Evolutionary conservation across 2,329 filamentous ascomycete genomes (phyloP), one percentile per base, ranked within the genome.

Genomic region (Fusarium praegraminearum): DNA sequence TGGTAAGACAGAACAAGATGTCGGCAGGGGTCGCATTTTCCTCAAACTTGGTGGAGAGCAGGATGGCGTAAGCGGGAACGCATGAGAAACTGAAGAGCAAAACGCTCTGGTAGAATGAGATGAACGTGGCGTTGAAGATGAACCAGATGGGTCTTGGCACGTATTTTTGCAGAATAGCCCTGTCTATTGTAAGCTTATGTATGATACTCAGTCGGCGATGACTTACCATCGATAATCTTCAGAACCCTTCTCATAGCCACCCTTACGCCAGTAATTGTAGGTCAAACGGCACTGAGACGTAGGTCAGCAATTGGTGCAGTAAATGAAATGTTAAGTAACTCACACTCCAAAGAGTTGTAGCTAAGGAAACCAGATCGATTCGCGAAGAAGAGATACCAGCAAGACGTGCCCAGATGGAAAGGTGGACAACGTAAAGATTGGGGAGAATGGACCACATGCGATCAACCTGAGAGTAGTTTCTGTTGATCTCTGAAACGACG

Each of bases 381-480:
- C 91, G 88, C 57, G 87, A 83, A 16, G 91, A 91, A 8, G 90
- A 86, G 1, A 97, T 76, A 2, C 90, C 91, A 44, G 90, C 87
- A 67, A 95, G 75, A 72, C 92, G 91, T 41, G 94, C 91, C 90
- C 94, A 99, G n/a, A 89, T 74, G 38, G 89, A 87, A 77, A 93
- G 96, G 80, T 99, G 94, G 8, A 89, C 86, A 77, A 96, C 91
- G 80, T 97, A 98, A 52, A 97, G 76, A 10, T 93, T 91, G 2
- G 96, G 96, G 52, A 99, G 82, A 65, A 99, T 85, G 77, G 93
- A 96, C 96, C 96, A 99, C 73, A 91, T 82, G 50, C 96, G 89
- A 79, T 99, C 96, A 43, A 99, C 91, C 81, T 99, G 96, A n/a
- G 94, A 98, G 79, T 94, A 98, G 80, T 99, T 99, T 76, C 87